Evolutionary conservation across 2,329 filamentous ascomycete genomes (phyloP), one percentile per base, ranked within the genome.

Genomic region (Epichloe scottii): DNA sequence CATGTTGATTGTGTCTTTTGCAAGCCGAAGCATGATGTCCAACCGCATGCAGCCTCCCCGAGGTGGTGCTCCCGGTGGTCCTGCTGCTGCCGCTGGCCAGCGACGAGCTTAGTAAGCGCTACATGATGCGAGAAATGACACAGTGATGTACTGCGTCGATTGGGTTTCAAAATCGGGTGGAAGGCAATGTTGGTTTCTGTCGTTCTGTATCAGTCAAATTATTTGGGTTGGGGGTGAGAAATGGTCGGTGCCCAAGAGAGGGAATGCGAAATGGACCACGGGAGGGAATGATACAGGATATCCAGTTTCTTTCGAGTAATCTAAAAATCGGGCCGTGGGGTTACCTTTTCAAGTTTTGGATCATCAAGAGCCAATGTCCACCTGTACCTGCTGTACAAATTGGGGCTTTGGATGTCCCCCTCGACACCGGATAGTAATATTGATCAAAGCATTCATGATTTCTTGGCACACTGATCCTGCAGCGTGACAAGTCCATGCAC

Each of bases 1-100:
- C 62, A 90, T 91, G 87, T 75, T 91, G 58, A 64, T 79, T 46
- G 75, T 91, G 59, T 87, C 83, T 49, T 81, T 90, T 64, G 62
- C 85, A 56, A 88, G 82, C 74, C 77, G 86, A 63, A 78, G 73
- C 52, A 77, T 90, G 67, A 89, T 90, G 87, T 60, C 61, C 46
- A 66, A 64, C 57, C 68, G 68, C 44, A 65, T 69, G 62, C 58
- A 54, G 10, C 46, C 53, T 26, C 50, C 46, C 21, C 35, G 42
- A 14, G 35, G 19, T 34, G 53, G 46, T 43, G 43, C 56, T 53
- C 57, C 51, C 52, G 48, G 46, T 26, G 54, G 53, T 15, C 34
- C 49, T 34, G 51, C 37, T 45, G 53, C 46, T 15, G 38, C 51
- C n/a, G 44, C 44, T 19, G 51, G 46, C 17, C 49, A 41, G 35